Evolutionary conservation across 2,329 filamentous ascomycete species (phyloP).

Genomic region (Didymella segeticola): DNA sequence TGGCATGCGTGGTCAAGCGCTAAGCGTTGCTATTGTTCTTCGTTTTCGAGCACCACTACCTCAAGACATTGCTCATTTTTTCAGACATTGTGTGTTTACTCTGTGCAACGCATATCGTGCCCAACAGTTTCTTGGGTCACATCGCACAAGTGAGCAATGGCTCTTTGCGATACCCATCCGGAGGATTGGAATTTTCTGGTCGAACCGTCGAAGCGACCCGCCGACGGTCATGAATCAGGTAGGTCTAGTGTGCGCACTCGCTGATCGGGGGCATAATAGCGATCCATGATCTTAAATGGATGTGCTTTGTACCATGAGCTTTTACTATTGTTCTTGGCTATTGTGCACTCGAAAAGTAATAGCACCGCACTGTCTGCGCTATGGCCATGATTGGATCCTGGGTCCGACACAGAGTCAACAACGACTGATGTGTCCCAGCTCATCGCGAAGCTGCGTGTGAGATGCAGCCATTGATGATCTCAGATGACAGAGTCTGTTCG

Average conservation of each 20-base stretch:
- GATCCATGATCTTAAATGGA: background rate
- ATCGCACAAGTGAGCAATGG: background rate
- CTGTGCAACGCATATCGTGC: background rate
- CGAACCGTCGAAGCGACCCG: background rate
- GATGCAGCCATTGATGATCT: background rate
- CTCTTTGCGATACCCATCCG: conserved; percentile 4
- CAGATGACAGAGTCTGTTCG: conserved; percentile 7
- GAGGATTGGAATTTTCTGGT: background rate
- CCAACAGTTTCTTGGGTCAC: background rate
- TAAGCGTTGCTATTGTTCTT: conserved; percentile 13
- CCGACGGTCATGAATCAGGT: conserved; percentile 6
- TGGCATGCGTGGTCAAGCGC: background rate
- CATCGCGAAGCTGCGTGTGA: background rate
- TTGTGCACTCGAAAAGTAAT: conserved; percentile 8
- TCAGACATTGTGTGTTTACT: background rate
- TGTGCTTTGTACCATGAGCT: background rate
- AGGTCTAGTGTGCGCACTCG: background rate
- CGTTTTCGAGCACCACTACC: background rate
- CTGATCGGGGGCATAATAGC: conserved; percentile 5
- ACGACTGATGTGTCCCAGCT: background rate
- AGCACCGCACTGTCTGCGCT: conserved; percentile 1
- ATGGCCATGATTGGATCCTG: background rate
- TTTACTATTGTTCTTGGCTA: conserved; percentile 14
- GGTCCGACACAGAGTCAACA: background rate
- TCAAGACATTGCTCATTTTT: background rate